Conservation (phyloP, 768 basidiomycete genomes). For the Xerocomellus intermedius region DNA sequence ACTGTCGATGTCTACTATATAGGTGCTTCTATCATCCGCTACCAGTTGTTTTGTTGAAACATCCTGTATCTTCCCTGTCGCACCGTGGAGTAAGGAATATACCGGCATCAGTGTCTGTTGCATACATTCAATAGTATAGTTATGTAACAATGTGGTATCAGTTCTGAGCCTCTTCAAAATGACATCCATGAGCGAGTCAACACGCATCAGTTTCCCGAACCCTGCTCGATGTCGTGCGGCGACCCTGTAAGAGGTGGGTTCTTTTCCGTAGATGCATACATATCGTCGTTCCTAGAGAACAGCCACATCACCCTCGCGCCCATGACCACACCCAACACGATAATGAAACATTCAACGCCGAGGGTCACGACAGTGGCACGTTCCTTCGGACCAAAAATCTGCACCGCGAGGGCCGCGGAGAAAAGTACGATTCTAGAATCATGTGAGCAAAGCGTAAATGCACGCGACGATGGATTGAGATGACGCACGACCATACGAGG, state of each 20-base stretch:
- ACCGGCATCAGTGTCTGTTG: no score
- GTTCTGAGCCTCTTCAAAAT: no score
- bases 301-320: neutral
- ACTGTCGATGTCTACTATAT: no score
- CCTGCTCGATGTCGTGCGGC: no score
- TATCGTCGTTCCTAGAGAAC: neutral
- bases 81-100: no score
- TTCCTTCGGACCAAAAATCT: constrained; percentile 7
- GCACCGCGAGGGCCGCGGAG: neutral
- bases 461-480: neutral
- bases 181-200: no score
- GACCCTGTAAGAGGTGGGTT: no score
- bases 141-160: no score
- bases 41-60: no score
- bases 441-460: neutral
- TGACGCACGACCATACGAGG: constrained; percentile 17
- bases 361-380: neutral
- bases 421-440: constrained; percentile 10
- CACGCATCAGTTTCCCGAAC: no score
- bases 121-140: no score
- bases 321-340: neutral
- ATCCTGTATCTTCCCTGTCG: neutral
- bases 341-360: constrained; percentile 1
- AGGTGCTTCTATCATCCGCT: no score
- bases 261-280: neutral